Percentiles rank a stretch among this genome's conserved stretches.
phyloP scores from a whole-genome alignment of 140 eudicot genomes.

The Oenanthe javanica region DNA sequence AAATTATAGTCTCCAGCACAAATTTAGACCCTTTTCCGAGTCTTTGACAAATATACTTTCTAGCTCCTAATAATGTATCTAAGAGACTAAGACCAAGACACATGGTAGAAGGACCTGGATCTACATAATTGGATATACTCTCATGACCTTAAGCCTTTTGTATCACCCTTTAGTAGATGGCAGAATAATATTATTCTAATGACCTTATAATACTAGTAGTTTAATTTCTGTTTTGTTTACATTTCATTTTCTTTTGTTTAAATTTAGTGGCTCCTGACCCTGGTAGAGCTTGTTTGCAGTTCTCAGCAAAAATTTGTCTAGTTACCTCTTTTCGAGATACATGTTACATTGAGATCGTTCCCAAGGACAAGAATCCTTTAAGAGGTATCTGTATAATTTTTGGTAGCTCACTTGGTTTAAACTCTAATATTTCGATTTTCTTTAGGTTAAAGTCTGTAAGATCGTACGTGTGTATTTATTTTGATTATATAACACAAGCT shows the following conservation, averaged over 20 bases:
- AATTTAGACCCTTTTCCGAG: neutral
- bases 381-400: constrained; percentile 25
- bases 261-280: constrained; percentile 16
- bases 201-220: neutral
- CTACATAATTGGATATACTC: neutral
- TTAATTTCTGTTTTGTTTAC: neutral
- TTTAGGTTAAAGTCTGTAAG: neutral
- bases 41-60: neutral
- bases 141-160: neutral
- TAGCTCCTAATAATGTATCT: neutral
- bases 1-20: neutral
- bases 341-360: constrained; percentile 46
- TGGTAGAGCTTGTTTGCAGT: constrained; percentile 21
- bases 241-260: neutral
- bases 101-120: neutral
- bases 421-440: neutral
- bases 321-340: constrained; percentile 51
- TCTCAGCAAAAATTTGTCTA: constrained; percentile 42
- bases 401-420: neutral
- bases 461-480: neutral
- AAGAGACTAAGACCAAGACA: neutral
- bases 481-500: neutral
- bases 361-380: constrained; percentile 28
- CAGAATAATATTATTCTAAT: neutral
- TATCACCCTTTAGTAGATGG: neutral